Conservation (phyloP, 2,329 filamentous ascomycete genomes). For the Calycina marina region DNA sequence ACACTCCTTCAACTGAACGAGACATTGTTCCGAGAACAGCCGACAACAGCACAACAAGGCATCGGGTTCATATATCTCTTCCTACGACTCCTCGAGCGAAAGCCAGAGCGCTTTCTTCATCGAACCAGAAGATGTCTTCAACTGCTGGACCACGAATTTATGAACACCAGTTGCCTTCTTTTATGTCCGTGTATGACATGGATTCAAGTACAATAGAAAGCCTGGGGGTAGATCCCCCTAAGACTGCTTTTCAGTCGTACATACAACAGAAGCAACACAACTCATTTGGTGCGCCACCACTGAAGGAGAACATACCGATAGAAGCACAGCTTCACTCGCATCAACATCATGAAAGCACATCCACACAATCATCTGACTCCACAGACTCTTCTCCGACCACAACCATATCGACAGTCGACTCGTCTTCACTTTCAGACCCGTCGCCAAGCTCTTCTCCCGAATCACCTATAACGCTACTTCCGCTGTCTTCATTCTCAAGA, state of each 20-base stretch:
- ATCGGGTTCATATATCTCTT: slow-evolving; percentile 2
- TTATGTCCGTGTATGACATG: slow-evolving; percentile 62
- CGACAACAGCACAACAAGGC: slow-evolving; percentile 1
- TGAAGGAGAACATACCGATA: slow-evolving; percentile 4
- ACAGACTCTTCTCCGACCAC: slow-evolving; percentile 92
- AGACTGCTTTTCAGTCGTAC: slow-evolving; percentile 10
- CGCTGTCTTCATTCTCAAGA: slow-evolving; percentile 53
- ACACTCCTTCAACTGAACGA: slow-evolving; percentile 11
- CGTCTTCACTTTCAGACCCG: slow-evolving; percentile 75
- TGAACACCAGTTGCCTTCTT: slow-evolving; percentile 59
- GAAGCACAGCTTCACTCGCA: slow-evolving; percentile 28
- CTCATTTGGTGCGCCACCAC: slow-evolving; percentile 4
- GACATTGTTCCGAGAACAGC: slow-evolving; percentile 6
- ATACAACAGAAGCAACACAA: slow-evolving; percentile 6
- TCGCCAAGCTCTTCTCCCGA: slow-evolving; percentile 89
- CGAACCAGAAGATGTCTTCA: slow-evolving; percentile 39
- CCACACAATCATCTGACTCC: slow-evolving; percentile 65
- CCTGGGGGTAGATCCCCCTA: slow-evolving; percentile 10
- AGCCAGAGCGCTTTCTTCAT: slow-evolving; percentile 4
- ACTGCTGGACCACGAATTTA: slow-evolving; percentile 45
- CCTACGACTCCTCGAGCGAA: slow-evolving; percentile 9
- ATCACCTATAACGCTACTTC: slow-evolving; percentile 63
- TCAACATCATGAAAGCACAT: slow-evolving; percentile 59
- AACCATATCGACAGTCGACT: slow-evolving; percentile 83
- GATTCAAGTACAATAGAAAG: slow-evolving; percentile 27